Conservation (phyloP, 495 filamentous ascomycete species). For the Talaromyces proteolyticus region DNA sequence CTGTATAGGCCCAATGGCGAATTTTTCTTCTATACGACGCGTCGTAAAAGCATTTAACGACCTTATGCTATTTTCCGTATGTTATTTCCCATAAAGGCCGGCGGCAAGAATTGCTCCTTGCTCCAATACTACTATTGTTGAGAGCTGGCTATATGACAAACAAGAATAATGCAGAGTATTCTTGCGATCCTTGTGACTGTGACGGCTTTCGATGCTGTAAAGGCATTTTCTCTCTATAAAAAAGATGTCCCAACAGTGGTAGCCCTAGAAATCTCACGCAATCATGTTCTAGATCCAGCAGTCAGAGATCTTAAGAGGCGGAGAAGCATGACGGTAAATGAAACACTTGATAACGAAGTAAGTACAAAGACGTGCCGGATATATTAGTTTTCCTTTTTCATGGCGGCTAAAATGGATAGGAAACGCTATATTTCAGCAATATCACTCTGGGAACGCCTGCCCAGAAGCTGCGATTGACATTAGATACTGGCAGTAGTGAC, state of each 20-base stretch:
- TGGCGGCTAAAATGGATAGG: conserved; percentile 13
- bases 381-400: neutral
- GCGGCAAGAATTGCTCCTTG: too few species aligned
- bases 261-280: conserved; percentile 33
- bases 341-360: conserved; percentile 38
- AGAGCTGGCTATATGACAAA: neutral
- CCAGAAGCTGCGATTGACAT: conserved; percentile 56
- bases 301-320: conserved; percentile 30
- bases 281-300: conserved; percentile 23
- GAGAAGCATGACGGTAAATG: conserved; percentile 24
- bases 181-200: conserved; percentile 11
- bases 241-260: conserved; percentile 31
- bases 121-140: neutral
- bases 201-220: conserved; percentile 2
- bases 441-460: conserved; percentile 66
- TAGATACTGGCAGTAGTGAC: conserved; percentile 87
- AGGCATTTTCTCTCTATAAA: conserved; percentile 20
- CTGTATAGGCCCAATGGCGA: too few species aligned
- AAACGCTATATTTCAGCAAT: conserved; percentile 64
- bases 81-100: too few species aligned
- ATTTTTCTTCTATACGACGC: too few species aligned
- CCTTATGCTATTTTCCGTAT: too few species aligned
- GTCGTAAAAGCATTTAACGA: too few species aligned
- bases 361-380: neutral
- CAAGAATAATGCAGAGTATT: neutral